These are phyloP conservation scores for Rhizopus microsporus DNA, from an alignment of 371 early-diverging fungal species.

Conservation along the genomic window DNA sequence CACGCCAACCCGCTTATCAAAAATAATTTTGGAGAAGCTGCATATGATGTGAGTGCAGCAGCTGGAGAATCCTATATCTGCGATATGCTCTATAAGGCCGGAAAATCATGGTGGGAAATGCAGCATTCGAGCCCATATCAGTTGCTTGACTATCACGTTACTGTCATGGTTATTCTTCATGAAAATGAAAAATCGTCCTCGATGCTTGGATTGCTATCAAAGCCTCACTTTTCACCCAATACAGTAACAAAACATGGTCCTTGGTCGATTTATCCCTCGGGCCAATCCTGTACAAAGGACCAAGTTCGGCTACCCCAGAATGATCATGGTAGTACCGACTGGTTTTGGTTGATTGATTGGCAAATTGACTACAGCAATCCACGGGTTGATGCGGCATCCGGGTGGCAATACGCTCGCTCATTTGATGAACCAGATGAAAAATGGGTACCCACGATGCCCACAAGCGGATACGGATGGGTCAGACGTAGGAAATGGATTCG, in stretches of 20 bases:
- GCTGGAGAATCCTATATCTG: slow-evolving; percentile 61
- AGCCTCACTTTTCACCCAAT: slow-evolving; percentile 36
- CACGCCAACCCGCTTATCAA: slow-evolving; percentile 63
- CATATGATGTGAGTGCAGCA: slow-evolving; percentile 81
- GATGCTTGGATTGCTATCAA: slow-evolving; percentile 29
- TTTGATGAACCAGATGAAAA: slow-evolving; percentile 53
- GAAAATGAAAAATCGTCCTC: slow-evolving; percentile 72
- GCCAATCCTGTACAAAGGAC: slow-evolving; percentile 53
- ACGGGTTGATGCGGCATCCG: slow-evolving; percentile 59
- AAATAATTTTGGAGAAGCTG: slow-evolving; percentile 72
- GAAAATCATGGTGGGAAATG: slow-evolving; percentile 12
- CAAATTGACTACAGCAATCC: slow-evolving; percentile 69
- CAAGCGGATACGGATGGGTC: slow-evolving; percentile 65
- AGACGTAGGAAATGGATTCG: slow-evolving; percentile 79
- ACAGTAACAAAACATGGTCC: slow-evolving; percentile 56
- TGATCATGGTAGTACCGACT: slow-evolving; percentile 28
- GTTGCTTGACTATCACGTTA: slow-evolving; percentile 59
- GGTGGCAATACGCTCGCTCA: slow-evolving; percentile 72
- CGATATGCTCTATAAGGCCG: slow-evolving; percentile 63
- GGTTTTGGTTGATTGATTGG: slow-evolving; percentile 91
- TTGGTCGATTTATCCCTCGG: slow-evolving; percentile 60
- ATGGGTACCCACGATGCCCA: slow-evolving; percentile 60
- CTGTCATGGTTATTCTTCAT: slow-evolving; percentile 63
- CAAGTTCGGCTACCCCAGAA: slow-evolving; percentile 53
- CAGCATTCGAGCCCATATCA: slow-evolving; percentile 39